phyloP scores from a whole-genome alignment of 192 early-diverging fungal genomes.

The Coemansia sp. region DNA sequence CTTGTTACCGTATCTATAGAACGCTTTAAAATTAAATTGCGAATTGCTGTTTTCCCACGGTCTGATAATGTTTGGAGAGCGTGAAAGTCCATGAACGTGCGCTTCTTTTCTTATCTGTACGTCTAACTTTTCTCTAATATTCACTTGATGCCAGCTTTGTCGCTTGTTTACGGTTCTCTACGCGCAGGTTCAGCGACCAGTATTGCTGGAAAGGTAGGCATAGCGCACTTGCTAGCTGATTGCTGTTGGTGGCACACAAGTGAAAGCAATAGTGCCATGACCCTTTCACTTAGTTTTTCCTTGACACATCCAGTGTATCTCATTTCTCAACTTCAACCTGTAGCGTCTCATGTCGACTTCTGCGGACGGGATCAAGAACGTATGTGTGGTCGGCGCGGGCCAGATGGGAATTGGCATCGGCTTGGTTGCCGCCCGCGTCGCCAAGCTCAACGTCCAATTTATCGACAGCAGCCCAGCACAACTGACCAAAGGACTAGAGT shows the following conservation, averaged over 20 bases:
- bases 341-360: constrained; percentile 38
- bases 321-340: not conserved
- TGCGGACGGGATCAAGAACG: constrained; percentile 25
- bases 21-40: not conserved
- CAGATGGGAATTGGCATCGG: constrained; percentile 96
- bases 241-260: not conserved
- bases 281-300: not conserved
- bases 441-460: constrained; percentile 74
- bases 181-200: not conserved
- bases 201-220: not conserved
- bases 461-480: constrained; percentile 77
- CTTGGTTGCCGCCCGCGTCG: constrained; percentile 79
- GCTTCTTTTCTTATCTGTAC: not conserved
- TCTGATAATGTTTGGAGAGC: not conserved
- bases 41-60: not conserved
- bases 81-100: not conserved
- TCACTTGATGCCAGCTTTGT: constrained; percentile 1
- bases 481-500: constrained; percentile 75
- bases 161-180: constrained; percentile 1
- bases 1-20: constrained; percentile 10
- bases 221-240: not conserved
- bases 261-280: not conserved
- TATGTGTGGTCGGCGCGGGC: constrained; percentile 91
- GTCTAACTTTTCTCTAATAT: not conserved
- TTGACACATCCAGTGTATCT: not conserved